Base-by-base conservation (phyloP, 441 rosid species). In the Corymbia calophylla region DNA sequence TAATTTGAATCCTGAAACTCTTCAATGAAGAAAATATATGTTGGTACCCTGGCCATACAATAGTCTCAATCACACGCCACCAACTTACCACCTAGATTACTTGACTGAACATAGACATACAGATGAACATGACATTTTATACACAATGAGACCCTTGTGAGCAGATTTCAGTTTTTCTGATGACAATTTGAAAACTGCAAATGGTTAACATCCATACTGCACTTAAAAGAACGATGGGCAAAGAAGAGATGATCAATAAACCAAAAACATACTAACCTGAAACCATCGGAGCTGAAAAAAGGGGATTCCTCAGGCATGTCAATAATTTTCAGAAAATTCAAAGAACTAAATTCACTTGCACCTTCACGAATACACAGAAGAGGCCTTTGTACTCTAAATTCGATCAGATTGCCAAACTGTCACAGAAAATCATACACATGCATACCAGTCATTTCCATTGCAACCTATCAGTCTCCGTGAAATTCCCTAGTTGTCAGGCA, bases 391-490 rank as follows among this genome's bases (percentile, higher is more conserved):
- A 93, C 93, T 92, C 95, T 95, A 86, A 94, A 89, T 89, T 96
- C 98, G 94, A 94, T 91, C 55, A 94, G 93, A 91, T 92, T 95
- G 90, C 92, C 91, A 89, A 97, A 92, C 99, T 97, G 96, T 88
- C 86, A 92, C 85, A 91, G 54, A n/a, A 58, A 21, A 39, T 6
- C 29, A 73, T 86, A 39, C 70, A 68, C 18, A 86, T 49, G 56
- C n/a, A 32, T 86, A 60, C 16, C 23, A 44, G 88, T 56, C 62
- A 90, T 81, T 85, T 73, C 47, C 84, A 39, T 23, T 13, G 51
- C 51, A 39, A 39, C n/a, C n/a, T 12, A 73, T 73, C 84, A 73
- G 49, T 39, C 49, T 73, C 51, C 84, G 21, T 73, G 84, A 73
- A 73, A 73, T 73, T 39, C 84, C 29, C 17, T 39, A 21, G 51